Base-by-base conservation (phyloP, 495 filamentous ascomycete genomes). In the Glarea lozoyensis region DNA sequence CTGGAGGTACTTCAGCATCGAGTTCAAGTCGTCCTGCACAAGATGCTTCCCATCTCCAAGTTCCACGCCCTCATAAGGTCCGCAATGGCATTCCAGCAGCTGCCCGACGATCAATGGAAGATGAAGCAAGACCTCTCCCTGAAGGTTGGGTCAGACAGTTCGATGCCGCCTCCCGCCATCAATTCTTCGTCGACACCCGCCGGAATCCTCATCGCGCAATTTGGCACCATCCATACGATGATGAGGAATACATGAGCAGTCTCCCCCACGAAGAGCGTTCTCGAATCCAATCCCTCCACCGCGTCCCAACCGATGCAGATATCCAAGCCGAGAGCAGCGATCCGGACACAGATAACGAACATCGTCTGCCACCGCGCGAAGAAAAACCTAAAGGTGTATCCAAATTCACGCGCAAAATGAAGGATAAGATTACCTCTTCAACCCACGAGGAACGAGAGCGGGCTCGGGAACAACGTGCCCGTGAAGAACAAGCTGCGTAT, bases 171-270 rank as follows among this genome's bases (percentile, higher is more conserved):
- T 48, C 60, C 6, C 46, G 62, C 10, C 69, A 72, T 47, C 69
- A 73, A 41, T 73, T 65, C 62, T 73, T 69, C 58, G 67, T 72
- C 23, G 64, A 73, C 52, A 72, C 67, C 2, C 64, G 41, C n/a
- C 42, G 48, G 18, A 51, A 60, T 10, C 68, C 69, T 1, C 69
- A 68, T 1, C 59, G 66, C 18, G 64, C 61, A 21, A 70, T 67
- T 23, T 73, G 69, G 69, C 54, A 62, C 36, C 69, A 73, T 54
- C 69, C 69, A 1, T 71, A 73, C 51, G 69, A 73, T 45, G 69
- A 72, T 50, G 57, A 65, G 6, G 30, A 62, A 24, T 72, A 65
- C 52, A 54, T 73, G 23, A 35, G 40, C 42, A 61, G 57, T 30
- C 48, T 73, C 2, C 38, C 57, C 15, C 40, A 56, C 3, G 46